These are phyloP conservation scores for Arachis hypogaea DNA, from an alignment of 306 rosid species.

Conservation along the genomic window DNA sequence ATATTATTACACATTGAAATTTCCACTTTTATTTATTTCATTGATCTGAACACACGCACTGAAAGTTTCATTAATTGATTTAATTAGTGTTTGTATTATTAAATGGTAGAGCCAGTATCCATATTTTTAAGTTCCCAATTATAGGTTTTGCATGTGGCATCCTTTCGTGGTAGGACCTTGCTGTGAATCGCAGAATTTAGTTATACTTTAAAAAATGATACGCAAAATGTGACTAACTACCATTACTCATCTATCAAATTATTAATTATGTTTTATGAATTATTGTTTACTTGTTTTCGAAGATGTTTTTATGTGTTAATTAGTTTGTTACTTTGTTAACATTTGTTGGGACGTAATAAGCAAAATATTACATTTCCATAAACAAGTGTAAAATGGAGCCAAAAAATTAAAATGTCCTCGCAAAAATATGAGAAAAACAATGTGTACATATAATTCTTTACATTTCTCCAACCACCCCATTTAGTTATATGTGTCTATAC, in stretches of 20 bases:
- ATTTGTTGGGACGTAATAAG: background rate
- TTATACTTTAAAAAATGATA: background rate
- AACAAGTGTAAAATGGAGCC: background rate
- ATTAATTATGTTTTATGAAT: background rate
- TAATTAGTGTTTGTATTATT: conserved; percentile 30
- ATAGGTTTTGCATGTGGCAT: conserved; percentile 31
- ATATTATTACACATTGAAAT: conserved; percentile 18
- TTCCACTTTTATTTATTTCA: conserved; percentile 18
- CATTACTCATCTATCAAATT: background rate
- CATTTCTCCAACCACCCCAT: no score
- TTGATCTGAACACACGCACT: conserved; percentile 25
- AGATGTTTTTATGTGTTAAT: background rate
- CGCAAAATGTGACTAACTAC: background rate
- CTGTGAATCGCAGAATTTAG: no score
- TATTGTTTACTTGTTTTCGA: background rate
- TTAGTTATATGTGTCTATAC: no score
- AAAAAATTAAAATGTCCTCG: no score
- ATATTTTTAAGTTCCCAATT: conserved; percentile 32
- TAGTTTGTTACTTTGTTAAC: background rate
- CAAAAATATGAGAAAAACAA: no score
- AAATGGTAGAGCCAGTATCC: conserved; percentile 16
- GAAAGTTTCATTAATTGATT: conserved; percentile 21
- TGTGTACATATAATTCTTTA: conserved; percentile 33
- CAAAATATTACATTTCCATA: background rate
- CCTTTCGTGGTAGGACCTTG: conserved; percentile 35